phyloP scores from a whole-genome alignment of 2,329 filamentous ascomycete genomes.

The Xylariales sp. region DNA sequence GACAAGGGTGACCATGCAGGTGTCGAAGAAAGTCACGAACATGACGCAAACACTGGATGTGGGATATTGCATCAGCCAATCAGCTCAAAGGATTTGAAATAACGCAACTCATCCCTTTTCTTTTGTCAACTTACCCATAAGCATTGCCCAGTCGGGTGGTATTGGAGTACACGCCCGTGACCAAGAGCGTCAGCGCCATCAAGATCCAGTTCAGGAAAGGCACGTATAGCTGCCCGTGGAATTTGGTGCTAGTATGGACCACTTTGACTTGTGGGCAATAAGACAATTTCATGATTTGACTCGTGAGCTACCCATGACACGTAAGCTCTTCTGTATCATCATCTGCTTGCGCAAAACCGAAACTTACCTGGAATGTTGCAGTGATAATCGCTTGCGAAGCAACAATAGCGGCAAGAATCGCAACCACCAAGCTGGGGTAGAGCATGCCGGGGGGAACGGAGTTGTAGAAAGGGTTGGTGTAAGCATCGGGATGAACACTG shows the following conservation, averaged over 20 bases:
- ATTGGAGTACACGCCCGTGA: slow-evolving; percentile 63
- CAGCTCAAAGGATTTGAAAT: no score
- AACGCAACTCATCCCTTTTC: no score
- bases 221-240: slow-evolving; percentile 74
- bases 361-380: slow-evolving; percentile 59
- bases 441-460: slow-evolving; percentile 63
- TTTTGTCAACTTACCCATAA: slow-evolving; percentile 47
- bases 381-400: slow-evolving; percentile 79
- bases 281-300: slow-evolving; percentile 56
- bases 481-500: slow-evolving; percentile 49
- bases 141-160: slow-evolving; percentile 68
- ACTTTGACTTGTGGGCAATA: slow-evolving; percentile 74
- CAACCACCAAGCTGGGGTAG: slow-evolving; percentile 64
- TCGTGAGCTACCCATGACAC: slow-evolving; percentile 21
- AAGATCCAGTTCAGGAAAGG: slow-evolving; percentile 73
- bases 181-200: slow-evolving; percentile 70
- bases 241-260: no score
- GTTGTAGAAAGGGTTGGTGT: slow-evolving; percentile 71
- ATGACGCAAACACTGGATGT: slow-evolving; percentile 63
- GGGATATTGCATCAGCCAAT: no score
- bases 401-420: slow-evolving; percentile 67
- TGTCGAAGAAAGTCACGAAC: slow-evolving; percentile 74
- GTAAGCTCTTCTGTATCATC: no score
- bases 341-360: not conserved
- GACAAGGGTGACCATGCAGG: slow-evolving; percentile 67